Evolutionary conservation across 805 yeast genomes (phyloP), one percentile per base, ranked within the genome.

Genomic region (Candida rishiriensis): DNA sequence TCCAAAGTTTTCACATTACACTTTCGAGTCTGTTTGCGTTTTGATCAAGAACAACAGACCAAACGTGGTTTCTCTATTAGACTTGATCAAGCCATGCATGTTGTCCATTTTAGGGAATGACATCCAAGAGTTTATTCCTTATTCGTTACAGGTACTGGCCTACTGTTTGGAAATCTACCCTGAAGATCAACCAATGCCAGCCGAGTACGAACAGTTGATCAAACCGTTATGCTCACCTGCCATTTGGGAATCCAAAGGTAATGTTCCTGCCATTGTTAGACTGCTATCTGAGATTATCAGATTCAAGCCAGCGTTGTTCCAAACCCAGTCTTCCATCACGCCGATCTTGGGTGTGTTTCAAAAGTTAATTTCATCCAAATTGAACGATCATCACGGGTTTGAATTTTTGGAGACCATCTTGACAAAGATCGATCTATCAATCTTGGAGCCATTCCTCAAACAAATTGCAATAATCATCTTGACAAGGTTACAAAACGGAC

Each of bases 341-440:
- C 96, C 97, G 3, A 76, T 93, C 29, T 70, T 93, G 34, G 99
- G 99, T 34, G 96, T 93, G n/a, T 95, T 88, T 72, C 99, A 95
- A 68, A 88, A 90, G 62, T 71, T 93, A 52, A 79, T 93, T 41
- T 81, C 97, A 1, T 88, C 97, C 0, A 85, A 84, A 52, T 75
- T 80, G 13, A 84, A 88, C 55, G 98, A 93, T 56, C 66, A 67
- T 33, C 75, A 79, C 55, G 98, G 97, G 2, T 85, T 93, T 63
- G 98, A 93, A 44, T 68, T 93, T 36, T 66, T 93, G 37, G 90
- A 86, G 59, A 68, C 75, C 3, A 81, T 93, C 39, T 63, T 91
- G 36, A 56, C 78, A 36, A 65, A 73, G 46, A 66, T 88, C 37
- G 81, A 87, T 6, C 54, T 79, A 36, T 60, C 58, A 0, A 50